A percentile compares a stretch with the other conserved stretches of the same genome.
Evolutionary conservation across 2,329 filamentous ascomycete species (phyloP).

Genomic region (Phialemoniopsis sp.): DNA sequence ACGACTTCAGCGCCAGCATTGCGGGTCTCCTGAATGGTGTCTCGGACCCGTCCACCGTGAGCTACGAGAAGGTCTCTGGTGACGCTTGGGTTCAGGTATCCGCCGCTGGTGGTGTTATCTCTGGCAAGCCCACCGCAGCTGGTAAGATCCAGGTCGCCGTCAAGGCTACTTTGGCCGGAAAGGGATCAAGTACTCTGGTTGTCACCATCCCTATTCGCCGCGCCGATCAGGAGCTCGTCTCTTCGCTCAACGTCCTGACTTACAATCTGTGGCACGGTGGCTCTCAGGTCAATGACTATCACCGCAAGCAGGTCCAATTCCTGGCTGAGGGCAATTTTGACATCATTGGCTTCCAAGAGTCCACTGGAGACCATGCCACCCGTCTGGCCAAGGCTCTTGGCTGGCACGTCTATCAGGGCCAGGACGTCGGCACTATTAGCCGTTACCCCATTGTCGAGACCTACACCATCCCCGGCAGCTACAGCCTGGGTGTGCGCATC

Average conservation of each 20-base stretch:
- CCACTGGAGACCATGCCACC: conserved; percentile 18
- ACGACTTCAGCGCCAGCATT: conserved; percentile 24
- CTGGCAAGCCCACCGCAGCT: conserved; percentile 23
- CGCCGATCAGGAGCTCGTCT: conserved; percentile 20
- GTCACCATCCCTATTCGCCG: conserved; percentile 26
- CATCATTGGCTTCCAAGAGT: conserved; percentile 32
- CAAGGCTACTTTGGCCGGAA: conserved; percentile 16
- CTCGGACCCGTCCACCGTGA: conserved; percentile 10
- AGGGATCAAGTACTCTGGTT: conserved; percentile 16
- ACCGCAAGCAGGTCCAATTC: conserved; percentile 32
- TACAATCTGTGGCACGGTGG: conserved; percentile 36
- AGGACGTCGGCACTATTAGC: conserved; percentile 25
- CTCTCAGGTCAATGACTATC: conserved; percentile 25
- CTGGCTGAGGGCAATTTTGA: conserved; percentile 24
- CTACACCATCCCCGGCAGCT: conserved; percentile 9
- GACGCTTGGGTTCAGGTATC: conserved; percentile 25
- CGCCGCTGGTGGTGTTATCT: conserved; percentile 21
- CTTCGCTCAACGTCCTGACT: conserved; percentile 26
- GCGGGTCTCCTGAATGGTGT: conserved; percentile 23
- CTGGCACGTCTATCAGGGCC: conserved; percentile 29
- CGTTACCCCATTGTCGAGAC: conserved; percentile 31
- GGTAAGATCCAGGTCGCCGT: conserved; percentile 21
- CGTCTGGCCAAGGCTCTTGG: conserved; percentile 31
- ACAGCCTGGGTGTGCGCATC: conserved; percentile 25
- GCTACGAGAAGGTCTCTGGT: conserved; percentile 20